These are phyloP conservation scores for Monilinia laxa DNA, from an alignment of 2,329 filamentous ascomycete genomes.

Conservation along the genomic window DNA sequence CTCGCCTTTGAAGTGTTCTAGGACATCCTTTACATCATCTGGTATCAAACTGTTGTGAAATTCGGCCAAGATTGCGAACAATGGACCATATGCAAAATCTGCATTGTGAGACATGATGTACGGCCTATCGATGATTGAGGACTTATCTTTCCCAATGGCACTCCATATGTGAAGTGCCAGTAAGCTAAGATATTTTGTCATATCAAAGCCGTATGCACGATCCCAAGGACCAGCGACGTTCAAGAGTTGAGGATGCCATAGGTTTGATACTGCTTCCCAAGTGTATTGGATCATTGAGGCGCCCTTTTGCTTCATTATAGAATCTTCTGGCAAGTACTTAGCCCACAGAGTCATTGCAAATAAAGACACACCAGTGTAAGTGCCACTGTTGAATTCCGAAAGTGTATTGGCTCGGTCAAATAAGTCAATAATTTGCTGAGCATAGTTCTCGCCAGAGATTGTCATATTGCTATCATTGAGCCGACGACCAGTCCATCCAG, in stretches of 20 bases:
- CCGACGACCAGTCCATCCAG: conserved; percentile 57
- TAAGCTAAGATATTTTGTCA: conserved; percentile 60
- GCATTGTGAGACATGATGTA: conserved; percentile 53
- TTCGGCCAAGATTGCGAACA: conserved; percentile 55
- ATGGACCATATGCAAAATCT: conserved; percentile 58
- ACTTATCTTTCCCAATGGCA: conserved; percentile 48
- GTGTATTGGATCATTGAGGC: conserved; percentile 52
- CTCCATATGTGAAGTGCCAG: conserved; percentile 60
- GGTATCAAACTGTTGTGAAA: conserved; percentile 51
- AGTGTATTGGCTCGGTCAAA: conserved; percentile 57
- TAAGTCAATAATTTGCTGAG: conserved; percentile 54
- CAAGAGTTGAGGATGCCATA: conserved; percentile 59
- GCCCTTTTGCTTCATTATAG: conserved; percentile 39
- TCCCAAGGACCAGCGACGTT: conserved; percentile 67
- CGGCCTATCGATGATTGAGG: conserved; percentile 32
- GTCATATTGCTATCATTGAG: conserved; percentile 60
- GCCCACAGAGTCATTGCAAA: conserved; percentile 58
- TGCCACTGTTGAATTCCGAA: conserved; percentile 56
- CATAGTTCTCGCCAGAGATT: conserved; percentile 54
- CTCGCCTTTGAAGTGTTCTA: conserved; percentile 52
- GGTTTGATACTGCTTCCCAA: conserved; percentile 51
- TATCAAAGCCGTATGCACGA: conserved; percentile 61
- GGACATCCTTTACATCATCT: conserved; percentile 40
- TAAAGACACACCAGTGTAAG: conserved; percentile 62
- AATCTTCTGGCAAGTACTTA: conserved; percentile 56